Conservation (phyloP, 495 filamentous ascomycete genomes). For the Trichocladium uniseriatum region DNA sequence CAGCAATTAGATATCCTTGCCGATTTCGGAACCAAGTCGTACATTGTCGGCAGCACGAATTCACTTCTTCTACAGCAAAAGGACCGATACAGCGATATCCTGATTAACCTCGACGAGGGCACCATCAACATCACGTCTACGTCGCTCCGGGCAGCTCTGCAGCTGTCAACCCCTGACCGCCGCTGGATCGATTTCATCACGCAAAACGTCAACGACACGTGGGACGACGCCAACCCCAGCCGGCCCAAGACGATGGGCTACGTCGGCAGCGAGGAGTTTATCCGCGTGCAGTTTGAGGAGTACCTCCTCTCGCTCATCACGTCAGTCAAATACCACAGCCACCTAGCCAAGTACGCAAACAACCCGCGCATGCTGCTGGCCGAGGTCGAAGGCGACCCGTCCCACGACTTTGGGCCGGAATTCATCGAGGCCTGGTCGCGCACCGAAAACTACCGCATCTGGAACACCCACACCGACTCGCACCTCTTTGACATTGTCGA, state of each 20-base stretch:
- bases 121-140: constrained; percentile 74
- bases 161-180: constrained; percentile 76
- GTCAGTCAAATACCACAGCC: constrained; percentile 78
- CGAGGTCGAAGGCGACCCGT: constrained; percentile 75
- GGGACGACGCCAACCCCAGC: constrained; percentile 84
- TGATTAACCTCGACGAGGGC: constrained; percentile 92
- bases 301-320: constrained; percentile 87
- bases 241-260: constrained; percentile 91
- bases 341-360: constrained; percentile 52
- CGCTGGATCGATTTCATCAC: constrained; percentile 96
- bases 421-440: constrained; percentile 71
- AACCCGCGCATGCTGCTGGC: constrained; percentile 51
- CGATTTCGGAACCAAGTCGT: constrained; percentile 91
- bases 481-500: constrained; percentile 91
- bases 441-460: constrained; percentile 84
- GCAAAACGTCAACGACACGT: constrained; percentile 87
- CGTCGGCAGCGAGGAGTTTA: constrained; percentile 95
- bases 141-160: constrained; percentile 66
- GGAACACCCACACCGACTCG: constrained; percentile 60
- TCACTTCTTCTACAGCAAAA: constrained; percentile 86
- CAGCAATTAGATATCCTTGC: constrained; percentile 93
- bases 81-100: constrained; percentile 93
- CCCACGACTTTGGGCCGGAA: constrained; percentile 67
- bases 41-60: constrained; percentile 95
- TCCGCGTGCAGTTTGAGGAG: constrained; percentile 94